These are phyloP conservation scores for Diphasiastrum complanatum DNA, from an alignment of 83 land plant genomes.

Conservation along the genomic window DNA sequence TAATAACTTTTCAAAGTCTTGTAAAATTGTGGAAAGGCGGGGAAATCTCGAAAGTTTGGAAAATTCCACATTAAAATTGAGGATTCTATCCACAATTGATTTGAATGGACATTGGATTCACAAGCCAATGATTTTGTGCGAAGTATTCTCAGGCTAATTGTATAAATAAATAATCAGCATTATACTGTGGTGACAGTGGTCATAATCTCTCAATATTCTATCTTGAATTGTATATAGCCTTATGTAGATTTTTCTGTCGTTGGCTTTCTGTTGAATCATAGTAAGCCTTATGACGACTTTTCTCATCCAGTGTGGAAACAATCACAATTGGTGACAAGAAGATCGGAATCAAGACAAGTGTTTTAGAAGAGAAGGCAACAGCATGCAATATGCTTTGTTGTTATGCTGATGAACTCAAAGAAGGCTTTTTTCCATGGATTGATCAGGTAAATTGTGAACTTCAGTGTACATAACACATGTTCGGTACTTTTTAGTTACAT, in stretches of 20 bases:
- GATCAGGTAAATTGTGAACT: conserved; percentile 57
- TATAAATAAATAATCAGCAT: no score
- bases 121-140: no score
- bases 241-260: background rate
- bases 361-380: conserved; percentile 97
- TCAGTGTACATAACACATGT: background rate
- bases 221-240: no score
- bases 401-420: conserved; percentile 96
- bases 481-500: background rate
- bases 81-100: no score
- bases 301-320: conserved; percentile 69
- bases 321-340: conserved; percentile 95
- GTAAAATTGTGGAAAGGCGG: no score
- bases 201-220: no score
- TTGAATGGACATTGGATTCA: no score
- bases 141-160: no score
- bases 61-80: no score
- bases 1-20: no score
- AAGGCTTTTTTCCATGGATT: conserved; percentile 98
- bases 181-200: no score
- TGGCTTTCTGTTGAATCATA: background rate
- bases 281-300: background rate
- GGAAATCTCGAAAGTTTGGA: no score
- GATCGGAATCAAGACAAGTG: conserved; percentile 93
- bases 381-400: conserved; percentile 98